phyloP scores from a whole-genome alignment of 164 flowering plant species.

The Buxus sempervirens region DNA sequence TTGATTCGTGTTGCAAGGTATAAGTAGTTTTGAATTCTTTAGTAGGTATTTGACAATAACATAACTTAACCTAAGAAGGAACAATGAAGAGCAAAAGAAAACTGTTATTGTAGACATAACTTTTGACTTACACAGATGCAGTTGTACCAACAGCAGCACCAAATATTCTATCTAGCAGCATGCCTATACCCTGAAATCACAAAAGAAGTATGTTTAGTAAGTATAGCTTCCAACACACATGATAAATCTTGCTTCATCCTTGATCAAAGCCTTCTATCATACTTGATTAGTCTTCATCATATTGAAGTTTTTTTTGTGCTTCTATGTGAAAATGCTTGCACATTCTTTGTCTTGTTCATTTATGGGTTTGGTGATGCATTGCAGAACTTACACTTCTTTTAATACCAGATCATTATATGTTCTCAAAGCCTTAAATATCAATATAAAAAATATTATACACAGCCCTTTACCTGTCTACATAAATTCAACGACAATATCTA shows the following conservation, averaged over 20 bases:
- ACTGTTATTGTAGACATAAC: neutral
- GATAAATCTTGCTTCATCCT: neutral
- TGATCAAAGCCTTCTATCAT: too few relatives aligned
- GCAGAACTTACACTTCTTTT: too few relatives aligned
- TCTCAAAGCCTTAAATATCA: too few relatives aligned
- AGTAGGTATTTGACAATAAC: neutral
- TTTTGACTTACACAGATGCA: slow-evolving; percentile 75
- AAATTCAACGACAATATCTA: too few relatives aligned
- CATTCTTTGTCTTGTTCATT: too few relatives aligned
- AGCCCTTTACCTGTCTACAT: too few relatives aligned
- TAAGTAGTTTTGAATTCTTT: neutral
- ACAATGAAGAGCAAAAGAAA: neutral
- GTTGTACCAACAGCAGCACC: slow-evolving; percentile 79
- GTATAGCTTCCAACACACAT: neutral
- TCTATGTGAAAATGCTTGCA: too few relatives aligned
- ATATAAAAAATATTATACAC: too few relatives aligned
- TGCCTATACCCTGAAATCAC: slow-evolving; percentile 65
- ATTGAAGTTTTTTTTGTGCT: too few relatives aligned
- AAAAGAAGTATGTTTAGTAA: neutral
- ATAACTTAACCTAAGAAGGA: neutral
- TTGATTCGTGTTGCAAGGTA: neutral
- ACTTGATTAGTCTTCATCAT: neutral
- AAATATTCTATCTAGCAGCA: slow-evolving; percentile 85
- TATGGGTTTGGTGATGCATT: too few relatives aligned
- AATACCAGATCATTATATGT: too few relatives aligned